phyloP scores from a whole-genome alignment of 495 filamentous ascomycete species.

The Acidiella bohemica region DNA sequence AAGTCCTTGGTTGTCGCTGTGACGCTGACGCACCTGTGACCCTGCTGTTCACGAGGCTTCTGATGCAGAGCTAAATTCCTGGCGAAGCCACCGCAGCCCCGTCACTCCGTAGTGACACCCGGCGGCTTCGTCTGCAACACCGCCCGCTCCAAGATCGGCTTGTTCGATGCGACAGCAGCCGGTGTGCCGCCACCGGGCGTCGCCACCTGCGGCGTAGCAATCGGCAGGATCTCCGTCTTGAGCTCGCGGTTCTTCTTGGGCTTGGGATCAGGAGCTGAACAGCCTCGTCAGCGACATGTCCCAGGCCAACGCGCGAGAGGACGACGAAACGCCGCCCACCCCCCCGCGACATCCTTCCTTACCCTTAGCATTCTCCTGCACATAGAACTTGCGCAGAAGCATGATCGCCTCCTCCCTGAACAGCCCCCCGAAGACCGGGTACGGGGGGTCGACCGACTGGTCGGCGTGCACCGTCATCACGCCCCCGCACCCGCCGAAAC shows the following conservation, averaged over 20 bases:
- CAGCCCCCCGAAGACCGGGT: conserved; percentile 67
- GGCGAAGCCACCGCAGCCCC: too few species aligned
- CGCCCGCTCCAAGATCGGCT: conserved; percentile 5
- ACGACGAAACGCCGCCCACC: too few species aligned
- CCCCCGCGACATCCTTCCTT: too few species aligned
- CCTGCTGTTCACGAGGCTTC: too few species aligned
- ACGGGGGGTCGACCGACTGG: conserved; percentile 51
- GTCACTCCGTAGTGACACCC: too few species aligned
- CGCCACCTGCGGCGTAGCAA: conserved; percentile 7
- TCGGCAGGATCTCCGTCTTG: conserved; percentile 37
- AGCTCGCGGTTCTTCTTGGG: conserved; percentile 39
- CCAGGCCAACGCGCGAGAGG: not conserved
- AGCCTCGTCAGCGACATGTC: not conserved
- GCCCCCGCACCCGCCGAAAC: conserved; percentile 89
- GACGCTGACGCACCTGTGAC: too few species aligned
- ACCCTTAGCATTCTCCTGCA: conserved; percentile 91
- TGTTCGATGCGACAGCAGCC: not conserved
- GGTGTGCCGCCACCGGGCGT: conserved; percentile 5
- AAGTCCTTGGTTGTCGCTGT: too few species aligned
- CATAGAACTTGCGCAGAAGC: conserved; percentile 80
- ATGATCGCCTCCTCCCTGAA: conserved; percentile 82
- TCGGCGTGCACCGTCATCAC: conserved; percentile 76
- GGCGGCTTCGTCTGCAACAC: not conserved
- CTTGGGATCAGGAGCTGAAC: conserved; percentile 47
- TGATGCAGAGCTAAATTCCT: too few species aligned